Conservation (phyloP, 441 rosid species). For the Aquilaria agallochum region DNA sequence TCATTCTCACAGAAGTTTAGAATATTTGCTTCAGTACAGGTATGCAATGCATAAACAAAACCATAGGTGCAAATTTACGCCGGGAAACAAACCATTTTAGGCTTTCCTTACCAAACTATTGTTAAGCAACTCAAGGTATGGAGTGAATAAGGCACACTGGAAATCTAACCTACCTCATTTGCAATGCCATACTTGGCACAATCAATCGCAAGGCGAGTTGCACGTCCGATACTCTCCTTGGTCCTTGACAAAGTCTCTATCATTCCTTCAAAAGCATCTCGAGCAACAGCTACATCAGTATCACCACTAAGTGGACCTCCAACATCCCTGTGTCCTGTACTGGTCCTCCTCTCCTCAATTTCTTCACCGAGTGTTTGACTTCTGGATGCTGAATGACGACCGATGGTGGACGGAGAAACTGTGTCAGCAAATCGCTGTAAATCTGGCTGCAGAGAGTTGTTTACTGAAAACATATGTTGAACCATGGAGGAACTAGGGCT, state of each 20-base stretch:
- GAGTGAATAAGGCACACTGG: too few relatives aligned
- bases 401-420: conserved; percentile 57
- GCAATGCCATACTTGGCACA: conserved; percentile 99
- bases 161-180: conserved; percentile 63
- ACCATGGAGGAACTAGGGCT: conserved; percentile 57
- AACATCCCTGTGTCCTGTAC: conserved; percentile 62
- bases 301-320: conserved; percentile 89
- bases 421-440: conserved; percentile 38
- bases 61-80: too few relatives aligned
- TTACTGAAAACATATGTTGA: conserved; percentile 36
- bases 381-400: conserved; percentile 37
- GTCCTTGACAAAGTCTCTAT: conserved; percentile 98
- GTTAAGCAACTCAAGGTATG: too few relatives aligned
- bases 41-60: too few relatives aligned
- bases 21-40: too few relatives aligned
- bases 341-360: conserved; percentile 68
- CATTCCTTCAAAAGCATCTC: conserved; percentile 99
- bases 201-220: conserved; percentile 98
- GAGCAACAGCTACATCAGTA: conserved; percentile 97
- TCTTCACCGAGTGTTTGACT: conserved; percentile 62
- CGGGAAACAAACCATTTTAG: too few relatives aligned
- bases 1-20: too few relatives aligned
- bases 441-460: conserved; percentile 39
- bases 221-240: conserved; percentile 98
- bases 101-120: too few relatives aligned